Evolutionary conservation across 2,329 filamentous ascomycete species (phyloP), one percentile per base, ranked within the genome.

Genomic region (Hypoxylon sp.): DNA sequence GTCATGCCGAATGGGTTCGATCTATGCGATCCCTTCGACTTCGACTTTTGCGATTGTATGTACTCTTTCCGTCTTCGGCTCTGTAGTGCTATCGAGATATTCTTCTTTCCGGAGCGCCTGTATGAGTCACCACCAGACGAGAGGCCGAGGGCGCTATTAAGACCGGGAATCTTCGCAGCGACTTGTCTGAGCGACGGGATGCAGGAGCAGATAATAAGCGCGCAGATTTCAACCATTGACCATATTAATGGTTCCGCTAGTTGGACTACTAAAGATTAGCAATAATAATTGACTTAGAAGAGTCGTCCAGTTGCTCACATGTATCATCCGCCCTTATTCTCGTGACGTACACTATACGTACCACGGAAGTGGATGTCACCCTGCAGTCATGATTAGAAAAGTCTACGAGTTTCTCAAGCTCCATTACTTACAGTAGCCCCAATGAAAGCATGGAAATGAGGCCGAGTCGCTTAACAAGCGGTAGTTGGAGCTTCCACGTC

Each of bases 151-250:
- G 72, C 68, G 37, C 66, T 74, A 61, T 73, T 76, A 53, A 77
- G 69, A 29, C 68, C 70, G 1, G 74, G 76, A 23, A 75, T 70
- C 63, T 71, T 73, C 6, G 73, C 66, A n/a, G 73, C 67, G 19
- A 77, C 64, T 30, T 75, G 74, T 46, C 74, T 71, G 5, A 78
- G 59, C 5, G 75, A 77, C 2, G 74, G 76, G 23, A 78, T 75
- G 47, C 72, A 76, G 5, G 76, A 75, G 66, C 75, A 78, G 19
- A 76, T 68, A 7, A 79, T 69, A 2, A 79, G 71, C n/a, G 74
- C 66, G 50, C 71, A 74, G 5, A 77, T 62, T 58, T 79, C 74
- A 14, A 73, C 71, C 65, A 74, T 69, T 9, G 76, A 75, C 76
- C 74, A 77, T 32, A 78, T 70, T 29, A 75, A 62, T 1, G 75